Conservation (phyloP, 2,329 filamentous ascomycete species). For the Fusarium sp. region DNA sequence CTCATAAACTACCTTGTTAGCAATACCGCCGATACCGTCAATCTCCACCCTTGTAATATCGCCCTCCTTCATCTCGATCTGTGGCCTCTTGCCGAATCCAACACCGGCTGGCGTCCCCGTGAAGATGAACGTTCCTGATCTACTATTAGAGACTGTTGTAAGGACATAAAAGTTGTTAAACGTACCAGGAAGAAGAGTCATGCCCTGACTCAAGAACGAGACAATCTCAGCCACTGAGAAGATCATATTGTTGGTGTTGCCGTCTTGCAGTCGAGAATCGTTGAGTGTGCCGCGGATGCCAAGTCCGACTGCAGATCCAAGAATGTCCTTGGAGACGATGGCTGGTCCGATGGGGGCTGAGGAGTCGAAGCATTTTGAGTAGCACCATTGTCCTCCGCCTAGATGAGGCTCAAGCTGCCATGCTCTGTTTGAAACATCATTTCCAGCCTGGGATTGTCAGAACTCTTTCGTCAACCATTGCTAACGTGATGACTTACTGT, state of each 20-base stretch:
- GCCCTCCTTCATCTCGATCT: neutral
- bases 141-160: neutral
- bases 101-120: neutral
- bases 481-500: neutral
- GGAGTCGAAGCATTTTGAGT: neutral
- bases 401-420: neutral
- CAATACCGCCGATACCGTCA: neutral
- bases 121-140: neutral
- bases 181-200: neutral
- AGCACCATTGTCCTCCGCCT: neutral
- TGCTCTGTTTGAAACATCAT: neutral
- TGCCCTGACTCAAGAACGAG: neutral
- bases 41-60: neutral
- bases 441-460: neutral
- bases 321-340: neutral
- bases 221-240: neutral
- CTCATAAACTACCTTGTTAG: neutral
- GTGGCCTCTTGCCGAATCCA: neutral
- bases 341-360: neutral
- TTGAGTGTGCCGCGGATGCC: neutral
- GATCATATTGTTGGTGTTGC: neutral
- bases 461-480: fast-evolving
- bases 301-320: neutral
- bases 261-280: neutral
- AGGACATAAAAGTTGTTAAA: neutral